Percentiles rank a stretch among this genome's conserved stretches.
These are phyloP conservation scores for Lactarius akahatsu DNA, from an alignment of 768 basidiomycete species.

Conservation along the genomic window DNA sequence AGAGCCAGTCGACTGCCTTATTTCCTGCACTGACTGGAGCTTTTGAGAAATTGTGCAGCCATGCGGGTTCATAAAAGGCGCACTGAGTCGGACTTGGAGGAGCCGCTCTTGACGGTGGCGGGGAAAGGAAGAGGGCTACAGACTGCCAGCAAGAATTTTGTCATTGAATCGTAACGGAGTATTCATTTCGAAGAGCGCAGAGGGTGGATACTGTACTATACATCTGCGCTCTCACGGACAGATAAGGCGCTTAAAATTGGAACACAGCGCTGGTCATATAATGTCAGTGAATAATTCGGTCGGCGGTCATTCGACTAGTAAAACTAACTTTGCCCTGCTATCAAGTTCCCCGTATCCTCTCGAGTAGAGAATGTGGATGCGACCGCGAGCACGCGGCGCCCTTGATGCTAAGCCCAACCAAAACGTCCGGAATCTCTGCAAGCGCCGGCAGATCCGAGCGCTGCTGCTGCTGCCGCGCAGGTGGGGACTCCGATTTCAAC, in stretches of 20 bases:
- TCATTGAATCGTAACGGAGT: background rate
- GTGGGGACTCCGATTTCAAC: constrained; percentile 11
- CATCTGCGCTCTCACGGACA: background rate
- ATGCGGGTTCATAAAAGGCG: background rate
- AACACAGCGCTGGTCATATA: background rate
- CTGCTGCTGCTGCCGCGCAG: background rate
- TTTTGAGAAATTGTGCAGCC: too few species aligned
- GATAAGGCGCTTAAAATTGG: background rate
- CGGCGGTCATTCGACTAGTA: background rate
- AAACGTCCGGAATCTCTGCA: background rate
- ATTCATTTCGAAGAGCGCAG: background rate
- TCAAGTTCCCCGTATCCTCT: constrained; percentile 23
- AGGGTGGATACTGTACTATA: too few species aligned
- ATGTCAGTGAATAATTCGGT: background rate
- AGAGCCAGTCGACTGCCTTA: background rate
- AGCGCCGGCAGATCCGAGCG: background rate
- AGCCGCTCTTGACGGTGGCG: background rate
- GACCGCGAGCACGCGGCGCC: constrained; percentile 24
- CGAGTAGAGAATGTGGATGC: constrained; percentile 21
- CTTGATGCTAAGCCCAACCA: constrained; percentile 26
- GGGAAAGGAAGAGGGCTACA: background rate
- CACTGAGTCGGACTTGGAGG: background rate
- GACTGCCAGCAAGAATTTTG: background rate
- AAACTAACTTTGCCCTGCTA: background rate
- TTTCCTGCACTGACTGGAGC: background rate